phyloP scores from a whole-genome alignment of 805 yeast genomes.

The Candida golubevii region DNA sequence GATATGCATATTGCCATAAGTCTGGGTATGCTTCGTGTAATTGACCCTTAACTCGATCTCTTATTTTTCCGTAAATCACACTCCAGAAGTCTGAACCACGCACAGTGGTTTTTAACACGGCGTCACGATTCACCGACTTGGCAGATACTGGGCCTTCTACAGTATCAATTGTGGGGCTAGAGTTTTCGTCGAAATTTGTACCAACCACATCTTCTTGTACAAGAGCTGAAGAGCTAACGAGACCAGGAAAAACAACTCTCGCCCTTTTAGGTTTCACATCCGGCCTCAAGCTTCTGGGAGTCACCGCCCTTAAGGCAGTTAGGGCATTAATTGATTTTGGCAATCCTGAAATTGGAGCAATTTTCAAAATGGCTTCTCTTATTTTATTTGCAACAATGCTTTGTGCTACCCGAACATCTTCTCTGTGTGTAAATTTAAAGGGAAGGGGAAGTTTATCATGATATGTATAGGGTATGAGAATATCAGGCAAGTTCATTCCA shows the following conservation, averaged over 20 bases:
- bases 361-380: slow-evolving; percentile 74
- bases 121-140: slow-evolving; percentile 26
- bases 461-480: slow-evolving; percentile 37
- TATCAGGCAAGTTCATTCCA: slow-evolving; percentile 41
- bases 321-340: slow-evolving; percentile 83
- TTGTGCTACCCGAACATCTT: slow-evolving; percentile 36
- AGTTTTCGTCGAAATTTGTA: slow-evolving; percentile 28
- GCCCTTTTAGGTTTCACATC: slow-evolving; percentile 24
- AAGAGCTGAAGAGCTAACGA: slow-evolving; percentile 33
- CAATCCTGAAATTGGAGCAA: slow-evolving; percentile 75
- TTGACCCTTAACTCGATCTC: slow-evolving; percentile 61
- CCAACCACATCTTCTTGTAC: slow-evolving; percentile 39
- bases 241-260: slow-evolving; percentile 28
- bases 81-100: slow-evolving; percentile 71
- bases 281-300: slow-evolving; percentile 45
- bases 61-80: slow-evolving; percentile 69
- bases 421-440: slow-evolving; percentile 29
- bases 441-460: slow-evolving; percentile 35
- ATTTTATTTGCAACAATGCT: slow-evolving; percentile 45
- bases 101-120: slow-evolving; percentile 24
- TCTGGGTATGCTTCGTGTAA: slow-evolving; percentile 79
- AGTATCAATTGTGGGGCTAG: slow-evolving; percentile 24
- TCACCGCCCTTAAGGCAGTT: slow-evolving; percentile 55
- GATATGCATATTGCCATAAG: slow-evolving; percentile 66
- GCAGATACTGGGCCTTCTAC: slow-evolving; percentile 40